Percentiles rank a stretch among this genome's conserved stretches.
phyloP scores from a whole-genome alignment of 2,329 filamentous ascomycete species.

The Macrophomina pseudophaseolina region DNA sequence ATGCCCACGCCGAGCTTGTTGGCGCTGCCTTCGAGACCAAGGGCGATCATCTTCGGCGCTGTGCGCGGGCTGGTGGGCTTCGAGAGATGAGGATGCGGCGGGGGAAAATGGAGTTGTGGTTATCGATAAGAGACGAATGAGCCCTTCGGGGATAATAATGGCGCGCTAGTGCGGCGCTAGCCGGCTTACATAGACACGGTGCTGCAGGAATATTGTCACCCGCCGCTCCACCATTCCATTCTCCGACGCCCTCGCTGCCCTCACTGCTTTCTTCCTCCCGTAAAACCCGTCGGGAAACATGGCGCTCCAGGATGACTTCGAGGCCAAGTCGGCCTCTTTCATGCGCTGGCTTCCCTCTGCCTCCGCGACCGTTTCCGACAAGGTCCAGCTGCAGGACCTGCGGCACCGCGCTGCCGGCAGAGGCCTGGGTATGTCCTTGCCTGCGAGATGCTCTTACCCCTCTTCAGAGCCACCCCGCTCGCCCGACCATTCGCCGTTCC shows the following conservation, averaged over 20 bases:
- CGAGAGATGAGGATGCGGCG: neutral
- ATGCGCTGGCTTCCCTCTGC: slow-evolving; percentile 61
- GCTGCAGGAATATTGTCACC: slow-evolving; percentile 21
- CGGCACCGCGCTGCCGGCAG: slow-evolving; percentile 62
- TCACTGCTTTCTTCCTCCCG: neutral
- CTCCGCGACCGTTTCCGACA: slow-evolving; percentile 61
- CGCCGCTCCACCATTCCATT: slow-evolving; percentile 4
- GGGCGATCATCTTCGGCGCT: slow-evolving; percentile 61
- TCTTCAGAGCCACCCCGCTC: neutral
- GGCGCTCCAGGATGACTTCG: slow-evolving; percentile 37
- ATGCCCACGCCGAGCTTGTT: slow-evolving; percentile 97
- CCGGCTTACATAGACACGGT: slow-evolving; percentile 6
- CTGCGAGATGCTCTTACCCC: slow-evolving; percentile 7
- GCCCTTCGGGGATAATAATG: neutral
- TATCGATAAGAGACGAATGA: slow-evolving; percentile 14
- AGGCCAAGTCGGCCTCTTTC: slow-evolving; percentile 57
- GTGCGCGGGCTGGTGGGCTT: slow-evolving; percentile 28
- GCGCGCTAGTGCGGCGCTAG: slow-evolving; percentile 14
- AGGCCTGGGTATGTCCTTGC: slow-evolving; percentile 63
- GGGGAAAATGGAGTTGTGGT: neutral
- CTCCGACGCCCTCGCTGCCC: neutral
- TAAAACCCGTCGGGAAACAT: slow-evolving; percentile 2
- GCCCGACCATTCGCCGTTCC: neutral
- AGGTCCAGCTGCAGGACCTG: slow-evolving; percentile 64
- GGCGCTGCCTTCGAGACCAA: slow-evolving; percentile 88